Base-by-base conservation (phyloP, 208 protist genomes). In the Phytomonas serpens region DNA sequence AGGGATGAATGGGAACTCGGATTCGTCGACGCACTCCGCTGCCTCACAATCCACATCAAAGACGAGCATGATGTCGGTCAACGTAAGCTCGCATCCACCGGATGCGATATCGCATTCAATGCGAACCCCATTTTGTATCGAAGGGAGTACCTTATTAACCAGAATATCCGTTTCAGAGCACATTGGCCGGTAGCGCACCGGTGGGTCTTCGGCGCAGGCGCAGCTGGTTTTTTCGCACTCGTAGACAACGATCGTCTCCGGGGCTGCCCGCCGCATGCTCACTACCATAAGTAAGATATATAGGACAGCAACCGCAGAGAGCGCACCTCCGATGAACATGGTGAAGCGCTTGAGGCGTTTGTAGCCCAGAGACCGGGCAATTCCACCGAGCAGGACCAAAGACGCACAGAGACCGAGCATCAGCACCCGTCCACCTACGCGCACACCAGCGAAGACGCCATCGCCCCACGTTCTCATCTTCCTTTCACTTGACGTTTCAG, bases 31-130 rank as follows among this genome's bases (percentile, higher is more conserved):
- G 71, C 90, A 96, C 77, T 96, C 88, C 27, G 83, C 77, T 33
- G 85, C 88, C 38, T 67, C 73, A 63, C 90, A 96, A 37, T 86
- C 61, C 10, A 80, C 82, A 38, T 93, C 74, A 69, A 96, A 90
- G 6, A 92, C 62, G 38, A 93, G 73, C 10, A 75, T 61, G 51
- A 93, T 51, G 70, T 96, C 90, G 0, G 67, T 62, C 30, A 93
- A 73, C 23, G 76, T 85, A 4, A 96, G 76, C 69, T 76, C 40
- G 71, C 90, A 96, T 7, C 4, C 29, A 2, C 74, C 67, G 71
- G 33, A 73, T 33, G 63, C 37, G 31, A 77, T 61, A 47, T 67
- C 72, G 72, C 90, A 96, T 37, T 57, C 27, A 61, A 90, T 76
- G 27, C 61, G 67, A 34, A 96, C 85, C 64, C 66, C 76, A 72